A percentile compares a stretch with the other conserved stretches of the same genome.
Evolutionary conservation across 441 rosid genomes (phyloP).

Genomic region (Erodium trifolium): DNA sequence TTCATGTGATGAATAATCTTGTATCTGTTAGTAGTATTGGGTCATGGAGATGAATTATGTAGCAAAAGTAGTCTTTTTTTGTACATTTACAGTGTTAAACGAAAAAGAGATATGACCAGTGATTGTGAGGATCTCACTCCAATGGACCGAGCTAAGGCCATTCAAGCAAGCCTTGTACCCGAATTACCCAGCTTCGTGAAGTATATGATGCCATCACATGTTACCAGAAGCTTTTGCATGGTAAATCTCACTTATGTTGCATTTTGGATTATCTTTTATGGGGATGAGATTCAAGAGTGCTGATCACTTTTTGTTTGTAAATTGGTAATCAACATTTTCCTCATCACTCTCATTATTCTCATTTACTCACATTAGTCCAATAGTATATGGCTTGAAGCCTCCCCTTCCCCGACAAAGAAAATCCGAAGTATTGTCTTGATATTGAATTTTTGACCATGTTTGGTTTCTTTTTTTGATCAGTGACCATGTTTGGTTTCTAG

Average conservation of each 20-base stretch:
- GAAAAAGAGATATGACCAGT: neutral
- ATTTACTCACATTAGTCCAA: too few relatives aligned
- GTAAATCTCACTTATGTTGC: conserved; percentile 18
- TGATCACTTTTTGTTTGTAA: too few relatives aligned
- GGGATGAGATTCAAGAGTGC: too few relatives aligned
- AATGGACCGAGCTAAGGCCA: conserved; percentile 30
- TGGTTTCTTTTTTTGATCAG: too few relatives aligned
- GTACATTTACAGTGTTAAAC: neutral
- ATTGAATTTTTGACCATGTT: too few relatives aligned
- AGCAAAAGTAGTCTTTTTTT: too few relatives aligned
- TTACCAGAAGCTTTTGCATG: conserved; percentile 48
- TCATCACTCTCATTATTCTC: too few relatives aligned
- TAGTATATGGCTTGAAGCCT: too few relatives aligned
- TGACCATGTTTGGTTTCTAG: too few relatives aligned
- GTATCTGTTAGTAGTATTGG: neutral
- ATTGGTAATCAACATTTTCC: neutral
- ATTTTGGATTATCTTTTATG: too few relatives aligned
- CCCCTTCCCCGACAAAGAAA: too few relatives aligned
- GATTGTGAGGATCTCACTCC: conserved; percentile 13
- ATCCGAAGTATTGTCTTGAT: too few relatives aligned
- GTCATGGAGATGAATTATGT: neutral
- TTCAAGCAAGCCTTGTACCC: conserved; percentile 31
- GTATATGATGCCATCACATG: conserved; percentile 42
- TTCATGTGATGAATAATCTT: neutral
- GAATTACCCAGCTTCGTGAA: conserved; percentile 40